Base-by-base conservation (phyloP, 148 eudicot genomes). In the Polygonum maritimum region DNA sequence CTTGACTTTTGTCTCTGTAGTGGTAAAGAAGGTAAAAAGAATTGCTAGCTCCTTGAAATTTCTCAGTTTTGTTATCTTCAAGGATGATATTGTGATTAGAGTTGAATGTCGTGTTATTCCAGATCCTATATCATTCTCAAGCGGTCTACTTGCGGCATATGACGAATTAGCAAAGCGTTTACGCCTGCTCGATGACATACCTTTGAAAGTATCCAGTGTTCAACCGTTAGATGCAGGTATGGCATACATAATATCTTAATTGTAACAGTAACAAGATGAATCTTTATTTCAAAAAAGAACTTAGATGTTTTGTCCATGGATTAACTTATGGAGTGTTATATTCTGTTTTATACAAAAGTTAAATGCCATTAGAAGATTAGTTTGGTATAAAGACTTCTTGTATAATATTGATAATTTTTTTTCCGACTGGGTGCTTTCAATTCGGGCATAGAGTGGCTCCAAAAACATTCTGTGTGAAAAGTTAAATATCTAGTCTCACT, bases 171-270 rank as follows among this genome's bases (percentile, higher is more conserved):
- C 97, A 41, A 90, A 89, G 85, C 88, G 78, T 62, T 77, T 94
- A 82, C 97, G 97, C 70, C 86, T 78, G 71, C 86, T 94, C 76
- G 83, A 82, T 74, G 94, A 92, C 82, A 86, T 94, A 79, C 98
- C 98, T 72, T 80, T 94, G 84, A 89, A 75, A 84, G 87, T 94
- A 65, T 89, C 97, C 75, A 94, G 94, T 70, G 93, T 94, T 85
- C 97, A 94, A 83, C 89, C 96, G 74, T 84, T 92, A 52, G 96
- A 92, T 72, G 73, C 98, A 95, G 98, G 98, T 95, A 81, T 82
- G 70, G 44, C 80, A 63, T 54, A 18, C 65, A 67, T 38, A 15
- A 33, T 45, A 36, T 67, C 39, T 67, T 38, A 36, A 13, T 38
- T 67, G 38, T 67, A 67, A 18, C 15, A 15, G 31, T 38, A 62